Evolutionary conservation across 108 stramenopile species (phyloP).

Genomic region (Stephanodiscus minutulus): DNA sequence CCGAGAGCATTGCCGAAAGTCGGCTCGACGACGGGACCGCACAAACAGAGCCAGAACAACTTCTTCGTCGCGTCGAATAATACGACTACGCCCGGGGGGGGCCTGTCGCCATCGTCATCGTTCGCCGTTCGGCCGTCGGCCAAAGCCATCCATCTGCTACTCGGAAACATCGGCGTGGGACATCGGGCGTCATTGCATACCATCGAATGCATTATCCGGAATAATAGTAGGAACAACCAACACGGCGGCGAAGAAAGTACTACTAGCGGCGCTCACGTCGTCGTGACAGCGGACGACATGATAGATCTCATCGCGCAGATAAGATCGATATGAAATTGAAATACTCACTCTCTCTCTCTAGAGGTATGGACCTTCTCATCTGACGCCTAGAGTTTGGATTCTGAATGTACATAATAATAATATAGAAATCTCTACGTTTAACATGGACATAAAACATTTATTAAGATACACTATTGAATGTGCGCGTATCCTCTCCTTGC

Average conservation of each 20-base stretch:
- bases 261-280: too few species aligned
- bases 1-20: background rate
- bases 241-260: background rate
- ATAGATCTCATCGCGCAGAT: background rate
- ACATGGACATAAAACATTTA: too few species aligned
- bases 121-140: background rate
- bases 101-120: background rate
- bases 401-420: too few species aligned
- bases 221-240: too few species aligned
- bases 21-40: background rate
- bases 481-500: too few species aligned
- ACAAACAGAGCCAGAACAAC: background rate
- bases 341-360: too few species aligned
- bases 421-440: too few species aligned
- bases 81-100: background rate
- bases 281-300: background rate
- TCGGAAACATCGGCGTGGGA: background rate
- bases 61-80: background rate
- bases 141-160: background rate
- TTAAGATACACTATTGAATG: too few species aligned
- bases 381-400: too few species aligned
- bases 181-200: background rate
- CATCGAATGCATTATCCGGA: background rate
- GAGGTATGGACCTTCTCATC: too few species aligned
- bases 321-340: background rate